Base-by-base conservation (phyloP, 106 monocot species). In the Amphibolis antarctica region DNA sequence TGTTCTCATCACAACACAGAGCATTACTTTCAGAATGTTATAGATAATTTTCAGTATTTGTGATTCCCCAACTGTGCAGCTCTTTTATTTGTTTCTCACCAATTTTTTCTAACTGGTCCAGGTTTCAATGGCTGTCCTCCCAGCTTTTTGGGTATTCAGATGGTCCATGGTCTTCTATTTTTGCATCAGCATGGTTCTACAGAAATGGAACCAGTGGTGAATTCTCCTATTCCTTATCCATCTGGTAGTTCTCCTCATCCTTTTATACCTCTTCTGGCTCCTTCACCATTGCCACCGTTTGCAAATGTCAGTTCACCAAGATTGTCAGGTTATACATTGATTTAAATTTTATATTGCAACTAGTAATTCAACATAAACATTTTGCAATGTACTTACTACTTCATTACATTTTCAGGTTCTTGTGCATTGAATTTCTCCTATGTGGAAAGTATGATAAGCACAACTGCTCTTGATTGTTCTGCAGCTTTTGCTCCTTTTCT, bases 401-500 rank as follows among this genome's bases (percentile, higher is more conserved):
- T 21, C 31, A 28, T 47, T 4, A 62, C 23, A 42, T 53, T 47
- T 79, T 51, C 48, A 94, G 89, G 89, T 25, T 55, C 68, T 63
- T 96, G 96, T 57, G 58, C 69, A 30, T 75, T 96, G 61, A 96
- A 96, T 74, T 90, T 96, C 62, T 78, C 79, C 29, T 62, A 78
- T 25, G 77, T 73, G 26, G 77, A 80, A 24, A 65, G 65, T 55
- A 74, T 96, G 62, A 61, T 90, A n/a, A 82, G 65, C 23, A 90
- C 82, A 26, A 90, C 96, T 1, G 90, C 96, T 24, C 71, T 90
- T 52, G 96, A 96, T 77, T 96, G 96, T 47, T 84, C 73, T 44
- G 51, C 77, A n/a, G 76, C 78, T 9, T 90, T 96, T 66, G 96
- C 90, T 50, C 96, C 90, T 29, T 90, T 84, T 62, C 67, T 96